Percentiles rank a stretch among this genome's conserved stretches.
Conservation (phyloP, 768 basidiomycete species). For the Tulasnella sp. region DNA sequence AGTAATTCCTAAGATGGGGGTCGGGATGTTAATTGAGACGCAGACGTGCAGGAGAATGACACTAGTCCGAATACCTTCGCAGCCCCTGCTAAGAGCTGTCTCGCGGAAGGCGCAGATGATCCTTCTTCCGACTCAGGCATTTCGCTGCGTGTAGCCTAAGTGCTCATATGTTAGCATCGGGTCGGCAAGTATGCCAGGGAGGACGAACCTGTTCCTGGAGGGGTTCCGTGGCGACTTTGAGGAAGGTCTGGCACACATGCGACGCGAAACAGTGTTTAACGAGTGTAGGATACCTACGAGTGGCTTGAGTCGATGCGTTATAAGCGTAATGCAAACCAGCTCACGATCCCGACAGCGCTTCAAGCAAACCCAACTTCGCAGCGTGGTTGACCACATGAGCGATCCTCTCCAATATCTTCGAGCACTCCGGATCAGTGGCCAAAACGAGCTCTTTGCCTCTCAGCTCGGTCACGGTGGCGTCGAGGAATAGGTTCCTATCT, state of each 20-base stretch:
- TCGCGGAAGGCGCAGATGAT: constrained; percentile 25
- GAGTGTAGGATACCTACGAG: constrained; percentile 47
- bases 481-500: constrained; percentile 69
- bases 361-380: constrained; percentile 80
- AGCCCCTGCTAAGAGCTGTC: constrained; percentile 21
- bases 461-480: constrained; percentile 78
- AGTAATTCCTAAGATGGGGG: constrained; percentile 48
- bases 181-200: background rate
- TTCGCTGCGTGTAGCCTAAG: background rate
- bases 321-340: constrained; percentile 25
- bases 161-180: background rate
- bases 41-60: background rate
- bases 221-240: constrained; percentile 23
- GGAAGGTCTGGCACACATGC: constrained; percentile 87
- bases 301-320: background rate
- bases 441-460: constrained; percentile 78
- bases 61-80: constrained; percentile 13
- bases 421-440: constrained; percentile 90
- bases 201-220: background rate
- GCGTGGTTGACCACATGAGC: constrained; percentile 92
- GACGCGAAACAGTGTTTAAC: constrained; percentile 81
- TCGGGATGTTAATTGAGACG: background rate
- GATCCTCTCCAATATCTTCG: constrained; percentile 81
- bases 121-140: constrained; percentile 11
- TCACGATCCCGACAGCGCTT: constrained; percentile 80